A percentile compares a stretch with the other conserved stretches of the same genome.
Evolutionary conservation across 2,329 filamentous ascomycete species (phyloP).

Genomic region (Botrytis byssoidea): DNA sequence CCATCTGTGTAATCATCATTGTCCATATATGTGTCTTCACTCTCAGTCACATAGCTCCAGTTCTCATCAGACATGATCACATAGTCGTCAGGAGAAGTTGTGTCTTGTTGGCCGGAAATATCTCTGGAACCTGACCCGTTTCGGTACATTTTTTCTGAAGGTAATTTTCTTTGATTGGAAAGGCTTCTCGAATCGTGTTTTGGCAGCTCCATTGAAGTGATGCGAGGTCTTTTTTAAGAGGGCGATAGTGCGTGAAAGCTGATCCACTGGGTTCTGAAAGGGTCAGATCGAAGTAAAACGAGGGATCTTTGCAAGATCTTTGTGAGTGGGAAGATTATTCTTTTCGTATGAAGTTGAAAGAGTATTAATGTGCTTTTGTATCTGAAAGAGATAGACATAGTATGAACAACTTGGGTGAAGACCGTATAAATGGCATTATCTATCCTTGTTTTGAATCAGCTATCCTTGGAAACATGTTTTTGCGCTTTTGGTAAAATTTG

Average conservation of each 20-base stretch:
- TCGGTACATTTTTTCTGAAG: not conserved
- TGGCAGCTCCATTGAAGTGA: not conserved
- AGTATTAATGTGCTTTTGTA: too few species aligned
- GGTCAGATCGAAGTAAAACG: too few species aligned
- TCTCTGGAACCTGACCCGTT: not conserved
- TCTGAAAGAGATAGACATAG: not conserved
- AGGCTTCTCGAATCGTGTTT: not conserved
- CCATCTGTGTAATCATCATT: not conserved
- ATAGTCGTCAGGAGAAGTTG: not conserved
- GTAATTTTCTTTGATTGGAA: not conserved
- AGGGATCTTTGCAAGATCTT: not conserved
- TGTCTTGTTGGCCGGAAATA: not conserved
- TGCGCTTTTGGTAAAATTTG: accelerated
- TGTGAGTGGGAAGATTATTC: not conserved
- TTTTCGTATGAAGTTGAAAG: not conserved
- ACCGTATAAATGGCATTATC: not conserved
- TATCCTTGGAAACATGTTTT: not conserved
- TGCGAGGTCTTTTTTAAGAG: too few species aligned
- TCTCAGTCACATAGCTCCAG: not conserved
- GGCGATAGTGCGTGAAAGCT: not conserved
- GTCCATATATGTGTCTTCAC: not conserved
- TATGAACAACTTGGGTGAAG: not conserved
- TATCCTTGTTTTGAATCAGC: not conserved
- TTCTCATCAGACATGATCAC: not conserved
- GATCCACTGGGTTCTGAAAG: not conserved